Base-by-base conservation (phyloP, 2,329 filamentous ascomycete genomes). In the Exophiala alcalophila region DNA sequence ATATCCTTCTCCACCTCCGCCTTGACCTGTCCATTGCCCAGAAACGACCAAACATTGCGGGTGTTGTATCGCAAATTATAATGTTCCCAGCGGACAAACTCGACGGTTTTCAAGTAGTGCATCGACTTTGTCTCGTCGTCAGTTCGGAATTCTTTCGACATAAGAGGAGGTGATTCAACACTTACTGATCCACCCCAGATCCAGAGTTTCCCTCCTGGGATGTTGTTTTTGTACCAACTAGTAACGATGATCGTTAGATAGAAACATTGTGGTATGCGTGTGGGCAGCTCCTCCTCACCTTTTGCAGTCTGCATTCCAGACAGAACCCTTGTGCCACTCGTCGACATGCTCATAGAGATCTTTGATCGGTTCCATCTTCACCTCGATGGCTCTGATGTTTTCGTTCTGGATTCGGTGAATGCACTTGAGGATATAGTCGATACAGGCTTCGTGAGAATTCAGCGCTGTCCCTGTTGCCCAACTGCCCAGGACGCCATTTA, bases 191-290 rank as follows among this genome's bases (percentile, higher is more conserved):
- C 44, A 3, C 31, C 39, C 39, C 44, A 44, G 10, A 44, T 33
- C 25, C 28, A 40, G 10, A 41, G 11, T 24, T 40, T 47, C 5
- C 40, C 32, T 21, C 20, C 24, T 10, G 26, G 12, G 24, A 25
- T 44, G 15, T 31, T 30, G 19, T 42, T 43, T 28, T 49, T 49
- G 33, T 42, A 47, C 41, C 74, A 78, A 39, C 69, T 73, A 14
- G 7, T 7, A 29, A 29, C 12, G 14, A 14, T 5, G 5, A 5
- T 29, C 60, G 16, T 58, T 62, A 41, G 64, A 65, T 30, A 64
- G n/a, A n/a, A n/a, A n/a, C n/a, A n/a, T n/a, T n/a, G n/a, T n/a
- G n/a, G n/a, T n/a, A n/a, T n/a, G n/a, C n/a, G n/a, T n/a, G n/a
- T n/a, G n/a, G n/a, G n/a, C n/a, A n/a, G n/a, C n/a, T n/a, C n/a